phyloP scores from a whole-genome alignment of 352 stramenopile genomes.

The Albugo laibachii region DNA sequence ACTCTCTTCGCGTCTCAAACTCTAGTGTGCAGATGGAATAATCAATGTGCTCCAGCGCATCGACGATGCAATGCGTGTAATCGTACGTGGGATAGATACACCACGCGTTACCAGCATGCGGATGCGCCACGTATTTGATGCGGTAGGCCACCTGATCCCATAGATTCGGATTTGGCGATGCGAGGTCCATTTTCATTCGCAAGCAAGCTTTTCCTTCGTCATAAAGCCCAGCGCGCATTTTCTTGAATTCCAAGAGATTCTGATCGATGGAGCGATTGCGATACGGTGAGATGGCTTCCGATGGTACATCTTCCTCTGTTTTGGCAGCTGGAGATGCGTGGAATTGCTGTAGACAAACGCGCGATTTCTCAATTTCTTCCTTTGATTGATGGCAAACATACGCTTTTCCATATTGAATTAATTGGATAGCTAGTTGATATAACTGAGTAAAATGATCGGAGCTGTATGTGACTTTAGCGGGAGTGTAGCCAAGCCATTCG shows the following conservation, averaged over 20 bases:
- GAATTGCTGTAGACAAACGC: conserved; percentile 49
- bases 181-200: conserved; percentile 97
- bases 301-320: conserved; percentile 26
- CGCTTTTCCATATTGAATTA: conserved; percentile 89
- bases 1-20: conserved; percentile 96
- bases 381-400: conserved; percentile 92
- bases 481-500: conserved; percentile 91
- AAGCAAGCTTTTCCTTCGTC: conserved; percentile 81
- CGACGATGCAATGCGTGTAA: conserved; percentile 97
- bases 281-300: conserved; percentile 72
- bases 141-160: conserved; percentile 95
- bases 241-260: conserved; percentile 92
- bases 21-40: conserved; percentile 99
- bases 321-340: conserved; percentile 35
- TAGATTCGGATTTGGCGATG: conserved; percentile 97
- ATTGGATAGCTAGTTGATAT: conserved; percentile 90
- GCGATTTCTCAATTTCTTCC: conserved; percentile 57
- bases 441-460: conserved; percentile 96
- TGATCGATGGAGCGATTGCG: conserved; percentile 85
- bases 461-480: conserved; percentile 90
- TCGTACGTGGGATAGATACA: conserved; percentile 99
- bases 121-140: conserved; percentile 96
- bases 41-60: conserved; percentile 97
- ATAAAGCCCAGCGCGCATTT: conserved; percentile 90
- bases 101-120: conserved; percentile 93